Evolutionary conservation across 257 asterid species (phyloP).

Genomic region (Perilla frutescens): DNA sequence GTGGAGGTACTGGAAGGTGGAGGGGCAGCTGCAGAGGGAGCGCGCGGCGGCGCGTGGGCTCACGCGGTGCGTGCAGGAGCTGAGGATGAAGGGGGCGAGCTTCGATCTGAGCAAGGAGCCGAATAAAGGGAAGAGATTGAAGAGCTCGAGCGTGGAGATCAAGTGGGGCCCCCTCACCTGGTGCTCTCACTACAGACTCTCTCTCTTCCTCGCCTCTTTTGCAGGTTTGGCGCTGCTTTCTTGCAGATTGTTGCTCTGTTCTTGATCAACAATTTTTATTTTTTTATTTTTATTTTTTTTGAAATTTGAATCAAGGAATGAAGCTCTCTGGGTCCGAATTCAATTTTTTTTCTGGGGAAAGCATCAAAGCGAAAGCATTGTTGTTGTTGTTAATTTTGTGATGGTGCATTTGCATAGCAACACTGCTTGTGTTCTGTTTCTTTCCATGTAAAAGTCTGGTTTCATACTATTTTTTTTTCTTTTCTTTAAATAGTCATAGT

Average conservation of each 20-base stretch:
- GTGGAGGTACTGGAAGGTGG: conserved; percentile 79
- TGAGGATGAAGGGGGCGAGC: conserved; percentile 95
- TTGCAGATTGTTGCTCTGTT: conserved; percentile 72
- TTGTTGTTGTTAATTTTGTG: conserved; percentile 7
- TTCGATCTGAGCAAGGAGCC: conserved; percentile 85
- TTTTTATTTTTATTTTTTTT: too few species aligned
- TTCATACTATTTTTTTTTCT: too few species aligned
- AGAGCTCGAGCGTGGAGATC: conserved; percentile 98
- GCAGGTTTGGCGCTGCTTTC: conserved; percentile 62
- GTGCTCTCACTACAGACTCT: conserved; percentile 61
- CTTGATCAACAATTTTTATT: too few species aligned
- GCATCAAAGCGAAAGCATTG: conserved; percentile 25
- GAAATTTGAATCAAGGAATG: conserved; percentile 49
- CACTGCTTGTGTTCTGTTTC: conserved; percentile 55
- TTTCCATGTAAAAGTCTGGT: not conserved
- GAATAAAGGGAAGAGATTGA: conserved; percentile 75
- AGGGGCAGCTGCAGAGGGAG: conserved; percentile 70
- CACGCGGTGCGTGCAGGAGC: conserved; percentile 75
- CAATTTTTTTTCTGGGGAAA: too few species aligned
- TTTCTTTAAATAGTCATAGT: too few species aligned
- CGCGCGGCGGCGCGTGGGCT: conserved; percentile 70
- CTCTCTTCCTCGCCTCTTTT: conserved; percentile 64
- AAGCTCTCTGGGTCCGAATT: conserved; percentile 57
- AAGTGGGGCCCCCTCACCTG: conserved; percentile 84
- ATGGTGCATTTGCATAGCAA: conserved; percentile 18